Percentiles rank a stretch among this genome's conserved stretches.
These are phyloP conservation scores for Candida koratica DNA, from an alignment of 805 yeast species.

Conservation along the genomic window DNA sequence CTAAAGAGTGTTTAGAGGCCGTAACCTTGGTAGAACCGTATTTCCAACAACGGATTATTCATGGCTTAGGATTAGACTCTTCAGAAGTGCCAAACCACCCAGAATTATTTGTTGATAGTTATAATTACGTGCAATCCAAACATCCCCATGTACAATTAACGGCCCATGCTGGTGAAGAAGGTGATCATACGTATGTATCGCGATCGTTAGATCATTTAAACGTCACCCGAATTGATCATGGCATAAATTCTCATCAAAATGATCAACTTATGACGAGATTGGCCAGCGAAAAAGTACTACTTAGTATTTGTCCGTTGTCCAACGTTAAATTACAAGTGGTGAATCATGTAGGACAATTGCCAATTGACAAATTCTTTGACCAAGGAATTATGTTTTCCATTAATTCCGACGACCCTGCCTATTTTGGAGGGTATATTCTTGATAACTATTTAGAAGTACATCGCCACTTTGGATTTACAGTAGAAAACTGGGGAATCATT, in stretches of 20 bases:
- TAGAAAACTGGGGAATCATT: slow-evolving; percentile 58
- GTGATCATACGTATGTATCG: slow-evolving; percentile 64
- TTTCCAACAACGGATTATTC: slow-evolving; percentile 55
- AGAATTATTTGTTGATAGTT: slow-evolving; percentile 61
- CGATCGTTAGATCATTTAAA: slow-evolving; percentile 56
- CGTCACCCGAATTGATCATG: slow-evolving; percentile 76
- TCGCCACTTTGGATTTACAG: slow-evolving; percentile 52
- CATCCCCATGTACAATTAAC: slow-evolving; percentile 60
- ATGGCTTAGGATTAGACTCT: slow-evolving; percentile 80
- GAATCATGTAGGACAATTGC: slow-evolving; percentile 60
- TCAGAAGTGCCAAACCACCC: slow-evolving; percentile 80
- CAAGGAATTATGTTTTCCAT: slow-evolving; percentile 65
- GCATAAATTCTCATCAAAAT: slow-evolving; percentile 61
- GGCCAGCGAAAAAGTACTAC: slow-evolving; percentile 51
- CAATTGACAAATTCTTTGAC: slow-evolving; percentile 58
- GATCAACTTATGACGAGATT: slow-evolving; percentile 52
- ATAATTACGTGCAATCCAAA: slow-evolving; percentile 41
- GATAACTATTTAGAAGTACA: slow-evolving; percentile 72
- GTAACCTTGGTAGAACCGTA: slow-evolving; percentile 50
- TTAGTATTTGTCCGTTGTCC: slow-evolving; percentile 75
- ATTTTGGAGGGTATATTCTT: slow-evolving; percentile 79
- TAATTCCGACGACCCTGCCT: slow-evolving; percentile 52
- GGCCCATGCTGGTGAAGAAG: slow-evolving; percentile 91
- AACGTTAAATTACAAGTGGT: slow-evolving; percentile 76
- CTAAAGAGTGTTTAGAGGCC: slow-evolving; percentile 53